Percentiles rank a stretch among this genome's conserved stretches.
Evolutionary conservation across 1,284 basidiomycete genomes (phyloP).

Genomic region (Puccinia hordei): DNA sequence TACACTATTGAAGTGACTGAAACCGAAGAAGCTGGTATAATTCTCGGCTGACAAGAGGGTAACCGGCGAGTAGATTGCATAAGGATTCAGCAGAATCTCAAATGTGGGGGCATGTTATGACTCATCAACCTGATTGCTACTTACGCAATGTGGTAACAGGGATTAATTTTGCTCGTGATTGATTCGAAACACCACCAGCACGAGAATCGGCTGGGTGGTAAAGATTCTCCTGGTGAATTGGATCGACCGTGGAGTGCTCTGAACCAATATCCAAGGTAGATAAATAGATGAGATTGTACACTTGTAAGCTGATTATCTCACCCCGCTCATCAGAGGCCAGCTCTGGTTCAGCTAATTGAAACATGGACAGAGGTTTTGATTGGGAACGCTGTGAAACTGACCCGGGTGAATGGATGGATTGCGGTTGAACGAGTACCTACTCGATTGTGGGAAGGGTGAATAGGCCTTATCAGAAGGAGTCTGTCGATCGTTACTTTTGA

Average conservation of each 20-base stretch:
- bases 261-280: too few relatives aligned
- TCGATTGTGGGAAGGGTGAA: background rate
- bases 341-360: too few relatives aligned
- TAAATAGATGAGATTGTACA: too few relatives aligned
- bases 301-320: too few relatives aligned
- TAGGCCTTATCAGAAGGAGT: background rate
- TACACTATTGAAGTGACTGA: slow-evolving; percentile 38
- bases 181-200: background rate
- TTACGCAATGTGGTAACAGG: slow-evolving; percentile 2
- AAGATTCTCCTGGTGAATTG: background rate
- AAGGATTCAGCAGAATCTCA: background rate
- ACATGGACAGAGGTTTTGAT: background rate
- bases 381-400: background rate
- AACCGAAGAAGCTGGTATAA: slow-evolving; percentile 16
- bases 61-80: background rate
- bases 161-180: background rate
- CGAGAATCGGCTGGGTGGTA: background rate
- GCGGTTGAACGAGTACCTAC: background rate
- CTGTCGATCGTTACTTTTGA: background rate
- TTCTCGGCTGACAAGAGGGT: background rate
- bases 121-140: background rate
- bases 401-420: background rate
- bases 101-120: background rate
- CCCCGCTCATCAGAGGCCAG: too few relatives aligned
- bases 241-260: background rate